phyloP scores from a whole-genome alignment of 345 rosid genomes.

The Gossypium ekmanianum region DNA sequence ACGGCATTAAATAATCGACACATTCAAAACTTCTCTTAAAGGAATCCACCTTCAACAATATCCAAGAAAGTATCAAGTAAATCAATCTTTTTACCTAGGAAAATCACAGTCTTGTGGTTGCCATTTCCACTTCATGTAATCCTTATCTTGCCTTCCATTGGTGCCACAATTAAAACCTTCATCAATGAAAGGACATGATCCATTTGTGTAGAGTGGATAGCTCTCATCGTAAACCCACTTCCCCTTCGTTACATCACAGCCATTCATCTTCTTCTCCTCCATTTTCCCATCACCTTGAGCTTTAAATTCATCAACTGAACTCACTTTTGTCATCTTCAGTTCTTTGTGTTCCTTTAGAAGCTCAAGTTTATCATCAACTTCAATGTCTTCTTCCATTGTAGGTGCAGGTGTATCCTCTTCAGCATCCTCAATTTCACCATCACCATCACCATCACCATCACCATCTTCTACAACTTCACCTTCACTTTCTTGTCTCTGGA shows the following conservation, averaged over 20 bases:
- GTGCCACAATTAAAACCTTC: constrained; percentile 82
- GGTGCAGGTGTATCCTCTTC: constrained; percentile 24
- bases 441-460: constrained; percentile 15
- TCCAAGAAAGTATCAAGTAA: background rate
- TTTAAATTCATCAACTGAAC: constrained; percentile 12
- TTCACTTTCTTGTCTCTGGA: constrained; percentile 16
- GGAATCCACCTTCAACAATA: no score
- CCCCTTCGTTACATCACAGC: constrained; percentile 70
- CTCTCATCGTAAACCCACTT: constrained; percentile 75
- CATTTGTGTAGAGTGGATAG: constrained; percentile 67
- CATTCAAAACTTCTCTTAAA: no score
- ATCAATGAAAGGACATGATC: constrained; percentile 83
- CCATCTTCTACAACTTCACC: constrained; percentile 17
- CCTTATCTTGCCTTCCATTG: constrained; percentile 69
- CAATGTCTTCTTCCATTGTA: constrained; percentile 18
- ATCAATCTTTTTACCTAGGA: constrained; percentile 51
- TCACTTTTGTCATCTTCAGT: constrained; percentile 24
- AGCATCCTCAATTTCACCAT: constrained; percentile 13
- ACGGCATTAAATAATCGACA: no score
- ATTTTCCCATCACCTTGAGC: constrained; percentile 7
- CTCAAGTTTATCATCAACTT: constrained; percentile 29
- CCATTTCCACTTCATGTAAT: constrained; percentile 87
- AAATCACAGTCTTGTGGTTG: constrained; percentile 64
- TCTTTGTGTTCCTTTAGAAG: constrained; percentile 25
- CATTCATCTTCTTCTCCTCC: constrained; percentile 23